Conservation (phyloP, 768 basidiomycete genomes). For the Boletus patriciae region DNA sequence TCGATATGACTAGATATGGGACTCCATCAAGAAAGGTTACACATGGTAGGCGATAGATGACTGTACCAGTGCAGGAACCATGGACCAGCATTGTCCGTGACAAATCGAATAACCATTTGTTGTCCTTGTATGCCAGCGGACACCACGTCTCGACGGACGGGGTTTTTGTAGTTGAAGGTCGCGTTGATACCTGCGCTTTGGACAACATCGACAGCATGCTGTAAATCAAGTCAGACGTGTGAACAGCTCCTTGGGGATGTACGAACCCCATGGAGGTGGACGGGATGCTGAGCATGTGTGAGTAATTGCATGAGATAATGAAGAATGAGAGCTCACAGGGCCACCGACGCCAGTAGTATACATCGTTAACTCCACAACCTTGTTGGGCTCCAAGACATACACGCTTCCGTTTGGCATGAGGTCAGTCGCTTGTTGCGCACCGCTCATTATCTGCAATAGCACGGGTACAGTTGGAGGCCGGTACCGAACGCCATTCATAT, state of each 20-base stretch:
- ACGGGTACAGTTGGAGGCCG: slow-evolving; percentile 40
- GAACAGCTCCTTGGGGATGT: not conserved
- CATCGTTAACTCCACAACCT: slow-evolving; percentile 31
- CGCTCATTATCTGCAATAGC: slow-evolving; percentile 45
- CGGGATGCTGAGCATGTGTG: slow-evolving; percentile 23
- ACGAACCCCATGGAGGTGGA: slow-evolving; percentile 33
- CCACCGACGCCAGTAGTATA: not conserved
- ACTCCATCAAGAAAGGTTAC: not conserved
- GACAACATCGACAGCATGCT: slow-evolving; percentile 40
- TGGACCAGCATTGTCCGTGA: slow-evolving; percentile 63
- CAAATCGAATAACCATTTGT: slow-evolving; percentile 53
- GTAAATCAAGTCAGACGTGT: not conserved
- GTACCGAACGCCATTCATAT: slow-evolving; percentile 15
- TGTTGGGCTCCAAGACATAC: slow-evolving; percentile 23
- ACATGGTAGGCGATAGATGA: not conserved
- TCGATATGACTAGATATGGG: slow-evolving; percentile 27
- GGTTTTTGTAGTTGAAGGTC: slow-evolving; percentile 36
- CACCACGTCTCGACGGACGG: slow-evolving; percentile 36
- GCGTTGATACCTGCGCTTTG: slow-evolving; percentile 27
- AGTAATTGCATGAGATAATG: not conserved
- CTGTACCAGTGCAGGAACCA: slow-evolving; percentile 48
- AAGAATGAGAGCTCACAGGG: slow-evolving; percentile 22
- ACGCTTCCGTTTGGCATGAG: slow-evolving; percentile 30
- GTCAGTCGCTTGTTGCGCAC: slow-evolving; percentile 34
- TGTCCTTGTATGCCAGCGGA: slow-evolving; percentile 33